phyloP scores from a whole-genome alignment of 495 filamentous ascomycete species.

The Polyplosphaeria fusca region DNA sequence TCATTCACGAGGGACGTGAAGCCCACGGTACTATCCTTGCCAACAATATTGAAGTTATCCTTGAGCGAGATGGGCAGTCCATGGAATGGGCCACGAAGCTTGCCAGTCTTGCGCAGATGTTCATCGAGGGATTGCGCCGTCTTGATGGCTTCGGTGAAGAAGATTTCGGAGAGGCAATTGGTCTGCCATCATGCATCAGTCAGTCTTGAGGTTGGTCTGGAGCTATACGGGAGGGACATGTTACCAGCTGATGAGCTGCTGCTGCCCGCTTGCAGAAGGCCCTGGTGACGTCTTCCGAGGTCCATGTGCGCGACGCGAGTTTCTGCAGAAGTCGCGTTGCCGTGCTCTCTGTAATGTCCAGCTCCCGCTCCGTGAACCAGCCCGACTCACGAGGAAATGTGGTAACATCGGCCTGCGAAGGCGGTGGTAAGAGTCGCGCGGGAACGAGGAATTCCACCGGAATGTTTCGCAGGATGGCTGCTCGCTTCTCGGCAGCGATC shows the following conservation, averaged over 20 bases:
- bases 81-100: constrained; percentile 32
- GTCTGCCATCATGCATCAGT: constrained; percentile 18
- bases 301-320: constrained; percentile 24
- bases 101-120: constrained; percentile 34
- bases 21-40: constrained; percentile 32
- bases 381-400: constrained; percentile 41
- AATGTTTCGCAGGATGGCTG: constrained; percentile 38
- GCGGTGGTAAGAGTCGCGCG: constrained; percentile 40
- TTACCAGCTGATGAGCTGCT: constrained; percentile 34
- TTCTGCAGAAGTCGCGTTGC: constrained; percentile 24
- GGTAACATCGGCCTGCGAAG: constrained; percentile 42
- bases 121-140: constrained; percentile 29
- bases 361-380: constrained; percentile 37
- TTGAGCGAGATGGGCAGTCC: constrained; percentile 36
- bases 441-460: constrained; percentile 45
- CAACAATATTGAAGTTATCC: constrained; percentile 35
- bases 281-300: constrained; percentile 29
- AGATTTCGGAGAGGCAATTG: constrained; percentile 49
- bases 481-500: constrained; percentile 42
- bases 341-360: constrained; percentile 32
- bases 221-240: constrained; percentile 30
- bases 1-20: constrained; percentile 45
- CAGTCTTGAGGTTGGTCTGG: not conserved
- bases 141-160: constrained; percentile 29
- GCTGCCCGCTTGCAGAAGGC: constrained; percentile 36